phyloP scores from a whole-genome alignment of 2,329 filamentous ascomycete genomes.

The Seiridium unicorne region DNA sequence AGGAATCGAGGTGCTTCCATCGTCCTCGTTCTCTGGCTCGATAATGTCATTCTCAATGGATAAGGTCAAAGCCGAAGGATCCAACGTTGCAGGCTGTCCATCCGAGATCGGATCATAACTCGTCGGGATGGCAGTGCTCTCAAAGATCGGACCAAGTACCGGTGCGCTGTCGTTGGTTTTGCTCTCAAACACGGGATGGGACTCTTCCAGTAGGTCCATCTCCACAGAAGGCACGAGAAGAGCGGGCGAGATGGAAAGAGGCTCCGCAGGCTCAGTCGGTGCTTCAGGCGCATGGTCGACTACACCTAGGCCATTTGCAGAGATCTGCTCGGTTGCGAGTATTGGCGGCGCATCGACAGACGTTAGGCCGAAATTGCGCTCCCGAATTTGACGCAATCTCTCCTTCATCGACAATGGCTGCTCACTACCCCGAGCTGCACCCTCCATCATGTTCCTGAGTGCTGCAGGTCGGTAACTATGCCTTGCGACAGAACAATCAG shows the following conservation, averaged over 20 bases:
- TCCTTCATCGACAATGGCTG: conserved; percentile 21
- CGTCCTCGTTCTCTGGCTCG: conserved; percentile 21
- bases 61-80: conserved; percentile 26
- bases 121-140: conserved; percentile 8
- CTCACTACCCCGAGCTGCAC: conserved; percentile 6
- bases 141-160: background rate
- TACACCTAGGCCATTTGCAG: background rate
- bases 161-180: background rate
- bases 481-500: background rate
- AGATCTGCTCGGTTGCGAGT: background rate
- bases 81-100: conserved; percentile 25
- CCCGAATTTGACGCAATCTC: conserved; percentile 19
- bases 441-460: conserved; percentile 6
- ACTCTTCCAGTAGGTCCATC: conserved; percentile 7
- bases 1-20: conserved; percentile 22
- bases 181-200: conserved; percentile 10
- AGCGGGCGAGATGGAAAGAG: conserved; percentile 11
- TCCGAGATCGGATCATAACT: conserved; percentile 15
- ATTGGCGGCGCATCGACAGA: background rate
- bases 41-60: conserved; percentile 28
- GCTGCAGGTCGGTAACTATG: background rate
- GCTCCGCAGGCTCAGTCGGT: conserved; percentile 3
- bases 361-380: conserved; percentile 14
- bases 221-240: conserved; percentile 13
- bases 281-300: background rate